These are phyloP conservation scores for Diaporthe humulicola DNA, from an alignment of 2,329 filamentous ascomycete species.

Conservation along the genomic window DNA sequence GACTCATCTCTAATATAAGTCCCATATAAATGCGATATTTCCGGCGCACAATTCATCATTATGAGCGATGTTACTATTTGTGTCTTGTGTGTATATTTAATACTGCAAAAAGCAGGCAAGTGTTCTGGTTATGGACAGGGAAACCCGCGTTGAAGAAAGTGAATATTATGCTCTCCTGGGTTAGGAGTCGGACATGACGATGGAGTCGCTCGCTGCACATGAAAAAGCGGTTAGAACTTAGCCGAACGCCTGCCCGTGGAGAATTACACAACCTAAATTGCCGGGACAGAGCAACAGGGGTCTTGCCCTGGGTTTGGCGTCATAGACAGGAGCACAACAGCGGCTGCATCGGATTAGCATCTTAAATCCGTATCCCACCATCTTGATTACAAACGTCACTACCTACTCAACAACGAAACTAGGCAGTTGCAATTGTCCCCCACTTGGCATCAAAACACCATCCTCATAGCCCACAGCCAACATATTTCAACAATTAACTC, in stretches of 20 bases:
- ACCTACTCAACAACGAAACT: background rate
- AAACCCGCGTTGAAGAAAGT: background rate
- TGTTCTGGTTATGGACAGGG: too few relatives aligned
- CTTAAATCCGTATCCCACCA: slow-evolving; percentile 2
- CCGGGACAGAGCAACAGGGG: background rate
- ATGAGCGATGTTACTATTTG: background rate
- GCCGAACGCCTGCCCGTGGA: background rate
- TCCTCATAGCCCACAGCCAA: background rate
- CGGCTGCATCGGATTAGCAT: slow-evolving; percentile 1
- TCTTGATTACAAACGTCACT: background rate
- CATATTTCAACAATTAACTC: background rate
- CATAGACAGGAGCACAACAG: slow-evolving; percentile 3
- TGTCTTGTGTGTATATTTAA: background rate
- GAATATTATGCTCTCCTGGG: too few relatives aligned
- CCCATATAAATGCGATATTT: too few relatives aligned
- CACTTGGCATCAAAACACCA: background rate
- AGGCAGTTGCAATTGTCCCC: background rate
- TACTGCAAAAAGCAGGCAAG: background rate
- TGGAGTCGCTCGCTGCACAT: background rate
- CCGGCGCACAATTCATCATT: background rate
- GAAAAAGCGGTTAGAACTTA: background rate
- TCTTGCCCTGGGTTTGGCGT: background rate
- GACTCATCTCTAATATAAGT: background rate
- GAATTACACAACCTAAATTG: background rate
- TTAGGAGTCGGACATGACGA: background rate